phyloP scores from a whole-genome alignment of 1,139 yeast species.

The Diutina neorugosa region DNA sequence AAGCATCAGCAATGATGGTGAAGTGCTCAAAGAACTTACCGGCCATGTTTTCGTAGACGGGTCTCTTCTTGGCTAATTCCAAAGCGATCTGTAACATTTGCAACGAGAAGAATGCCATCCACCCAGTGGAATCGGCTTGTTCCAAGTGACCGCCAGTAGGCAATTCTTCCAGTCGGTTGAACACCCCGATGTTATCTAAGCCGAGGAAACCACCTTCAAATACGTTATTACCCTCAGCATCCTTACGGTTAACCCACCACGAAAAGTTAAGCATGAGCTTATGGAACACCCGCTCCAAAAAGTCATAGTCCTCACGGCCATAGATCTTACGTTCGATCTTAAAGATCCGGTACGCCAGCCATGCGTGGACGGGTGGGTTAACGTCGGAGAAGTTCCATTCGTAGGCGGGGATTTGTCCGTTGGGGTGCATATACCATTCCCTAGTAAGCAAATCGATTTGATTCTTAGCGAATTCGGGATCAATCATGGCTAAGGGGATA shows the following conservation, averaged over 20 bases:
- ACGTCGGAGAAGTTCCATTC: constrained; percentile 97
- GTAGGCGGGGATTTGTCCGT: constrained; percentile 96
- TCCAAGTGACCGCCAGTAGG: constrained; percentile 90
- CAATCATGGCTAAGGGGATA: constrained; percentile 88
- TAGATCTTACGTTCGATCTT: constrained; percentile 84
- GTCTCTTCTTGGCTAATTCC: constrained; percentile 76
- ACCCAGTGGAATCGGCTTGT: constrained; percentile 95
- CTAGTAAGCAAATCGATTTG: constrained; percentile 81
- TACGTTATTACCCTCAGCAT: constrained; percentile 76
- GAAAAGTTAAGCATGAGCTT: constrained; percentile 82
- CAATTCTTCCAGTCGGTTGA: constrained; percentile 86
- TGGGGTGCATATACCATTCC: constrained; percentile 98
- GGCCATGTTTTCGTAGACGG: constrained; percentile 90
- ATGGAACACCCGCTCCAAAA: constrained; percentile 86
- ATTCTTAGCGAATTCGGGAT: constrained; percentile 86
- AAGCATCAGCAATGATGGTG: constrained; percentile 85
- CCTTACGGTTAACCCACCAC: constrained; percentile 98
- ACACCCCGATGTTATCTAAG: constrained; percentile 85
- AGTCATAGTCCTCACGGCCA: constrained; percentile 71
- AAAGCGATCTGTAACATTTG: constrained; percentile 92
- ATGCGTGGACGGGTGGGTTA: constrained; percentile 95
- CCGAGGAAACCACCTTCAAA: constrained; percentile 96
- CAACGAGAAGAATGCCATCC: constrained; percentile 93
- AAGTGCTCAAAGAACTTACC: constrained; percentile 94
- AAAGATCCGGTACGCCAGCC: constrained; percentile 88